phyloP scores from a whole-genome alignment of 2,329 filamentous ascomycete species.

The Pseudonectria foliicola region DNA sequence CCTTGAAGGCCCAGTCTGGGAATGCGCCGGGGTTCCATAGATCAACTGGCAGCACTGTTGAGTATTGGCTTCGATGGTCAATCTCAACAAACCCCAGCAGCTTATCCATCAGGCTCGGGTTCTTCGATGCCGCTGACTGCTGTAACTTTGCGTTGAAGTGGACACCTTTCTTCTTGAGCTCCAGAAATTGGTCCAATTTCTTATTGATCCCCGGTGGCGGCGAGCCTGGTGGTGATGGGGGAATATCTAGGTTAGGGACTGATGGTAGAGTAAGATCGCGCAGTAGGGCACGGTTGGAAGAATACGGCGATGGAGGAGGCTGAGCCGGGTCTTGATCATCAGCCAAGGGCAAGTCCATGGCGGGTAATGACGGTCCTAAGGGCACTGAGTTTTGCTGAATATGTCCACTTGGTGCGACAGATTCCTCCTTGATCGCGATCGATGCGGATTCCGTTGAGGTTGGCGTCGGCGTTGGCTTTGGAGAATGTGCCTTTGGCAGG shows the following conservation, averaged over 20 bases:
- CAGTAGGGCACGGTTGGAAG: constrained; percentile 54
- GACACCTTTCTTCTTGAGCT: constrained; percentile 66
- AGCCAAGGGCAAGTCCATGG: constrained; percentile 16
- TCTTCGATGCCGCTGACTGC: constrained; percentile 58
- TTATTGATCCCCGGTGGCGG: constrained; percentile 46
- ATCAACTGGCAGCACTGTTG: constrained; percentile 49
- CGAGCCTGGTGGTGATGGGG: constrained; percentile 61
- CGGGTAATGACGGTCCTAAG: constrained; percentile 34
- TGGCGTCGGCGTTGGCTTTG: too few relatives aligned
- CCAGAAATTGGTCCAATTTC: constrained; percentile 68
- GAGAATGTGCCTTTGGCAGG: too few relatives aligned
- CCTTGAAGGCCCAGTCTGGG: constrained; percentile 47
- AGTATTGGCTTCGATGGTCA: constrained; percentile 52
- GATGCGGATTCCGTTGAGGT: background rate
- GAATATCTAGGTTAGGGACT: constrained; percentile 66
- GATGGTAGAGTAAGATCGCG: constrained; percentile 69
- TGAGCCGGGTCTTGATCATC: constrained; percentile 16
- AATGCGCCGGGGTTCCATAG: constrained; percentile 53
- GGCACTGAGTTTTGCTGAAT: constrained; percentile 24
- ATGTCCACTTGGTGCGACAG: constrained; percentile 19
- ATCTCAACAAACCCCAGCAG: constrained; percentile 59
- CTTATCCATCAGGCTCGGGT: constrained; percentile 66
- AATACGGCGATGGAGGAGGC: constrained; percentile 57
- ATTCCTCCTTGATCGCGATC: constrained; percentile 5
- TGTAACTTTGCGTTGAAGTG: constrained; percentile 75